Evolutionary conservation across 495 filamentous ascomycete species (phyloP), one percentile per base, ranked within the genome.

Genomic region (Peziza echinospora): DNA sequence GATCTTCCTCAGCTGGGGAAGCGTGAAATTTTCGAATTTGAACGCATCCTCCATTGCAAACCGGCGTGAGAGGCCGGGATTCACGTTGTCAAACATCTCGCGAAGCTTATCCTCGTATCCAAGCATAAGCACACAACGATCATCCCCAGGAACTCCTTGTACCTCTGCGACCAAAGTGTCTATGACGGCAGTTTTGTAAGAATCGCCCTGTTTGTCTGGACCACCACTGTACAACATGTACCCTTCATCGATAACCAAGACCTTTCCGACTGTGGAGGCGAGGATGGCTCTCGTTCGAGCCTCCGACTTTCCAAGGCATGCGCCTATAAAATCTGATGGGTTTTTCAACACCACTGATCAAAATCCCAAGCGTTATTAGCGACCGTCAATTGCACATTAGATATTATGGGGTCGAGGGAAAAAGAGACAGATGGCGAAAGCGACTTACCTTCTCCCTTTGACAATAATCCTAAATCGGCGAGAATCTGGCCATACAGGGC

Each of bases 121-220:
- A 0, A 85, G 63, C 0, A 86, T 66, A 0, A 89, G 60, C 0
- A 86, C 78, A 47, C 81, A 86, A 8, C 77, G 68, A 58, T 86
- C 80, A 28, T 84, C 80, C 0, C 78, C 77, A 0, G 80, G 76
- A 0, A 68, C 68, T 50, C 72, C 80, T 46, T 86, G 82, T 0
- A 89, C 73, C 48, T 86, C 77, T 0, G 80, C 78, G 0, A 87
- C 82, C 17, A 86, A 77, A 3, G 82, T 86, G 47, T 82, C 76
- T 3, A 80, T 62, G 11, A 81, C 72, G 4, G 74, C 76, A 2
- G 68, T 73, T 53, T 71, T 76, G 64, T 65, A 83, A 0, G 60
- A 53, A 52, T 83, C 76, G 3, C 49, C 24, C n/a, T 54, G 56
- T 24, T 44, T 47, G 11, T 52, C 53, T 25, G 54, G 47, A 4